Conservation (phyloP, 257 asterid species). For the Solanum tarapatanum region DNA sequence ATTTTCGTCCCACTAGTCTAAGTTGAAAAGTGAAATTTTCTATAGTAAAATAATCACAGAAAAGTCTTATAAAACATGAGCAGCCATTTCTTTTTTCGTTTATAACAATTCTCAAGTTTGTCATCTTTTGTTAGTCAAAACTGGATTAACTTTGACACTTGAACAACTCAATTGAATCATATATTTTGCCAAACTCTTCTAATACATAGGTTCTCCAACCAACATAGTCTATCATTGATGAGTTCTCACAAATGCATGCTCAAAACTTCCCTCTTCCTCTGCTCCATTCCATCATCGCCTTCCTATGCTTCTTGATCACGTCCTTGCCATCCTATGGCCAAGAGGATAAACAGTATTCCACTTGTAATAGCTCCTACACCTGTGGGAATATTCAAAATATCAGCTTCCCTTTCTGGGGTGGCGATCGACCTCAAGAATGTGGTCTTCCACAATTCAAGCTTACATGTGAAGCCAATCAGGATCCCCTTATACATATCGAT, state of each 20-base stretch:
- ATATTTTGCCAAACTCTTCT: neutral
- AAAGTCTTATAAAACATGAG: neutral
- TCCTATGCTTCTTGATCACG: neutral
- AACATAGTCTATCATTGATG: neutral
- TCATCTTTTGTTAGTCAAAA: neutral
- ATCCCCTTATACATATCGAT: neutral
- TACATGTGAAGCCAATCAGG: constrained; percentile 8
- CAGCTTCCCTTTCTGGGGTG: constrained; percentile 40
- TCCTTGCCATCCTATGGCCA: neutral
- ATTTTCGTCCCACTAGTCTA: neutral
- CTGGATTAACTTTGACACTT: neutral
- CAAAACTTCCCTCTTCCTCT: neutral
- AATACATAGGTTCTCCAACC: neutral
- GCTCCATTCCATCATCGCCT: neutral
- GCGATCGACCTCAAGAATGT: constrained; percentile 27
- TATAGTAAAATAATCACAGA: neutral
- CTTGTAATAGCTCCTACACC: neutral
- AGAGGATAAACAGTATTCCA: neutral
- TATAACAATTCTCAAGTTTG: neutral
- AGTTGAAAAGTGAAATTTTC: neutral
- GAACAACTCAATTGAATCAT: neutral
- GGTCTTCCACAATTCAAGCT: constrained; percentile 33
- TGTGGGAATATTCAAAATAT: constrained; percentile 12
- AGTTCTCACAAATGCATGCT: constrained; percentile 6
- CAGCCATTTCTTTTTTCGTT: neutral